Conservation (phyloP, 495 filamentous ascomycete species). For the Apiosordaria backusii region DNA sequence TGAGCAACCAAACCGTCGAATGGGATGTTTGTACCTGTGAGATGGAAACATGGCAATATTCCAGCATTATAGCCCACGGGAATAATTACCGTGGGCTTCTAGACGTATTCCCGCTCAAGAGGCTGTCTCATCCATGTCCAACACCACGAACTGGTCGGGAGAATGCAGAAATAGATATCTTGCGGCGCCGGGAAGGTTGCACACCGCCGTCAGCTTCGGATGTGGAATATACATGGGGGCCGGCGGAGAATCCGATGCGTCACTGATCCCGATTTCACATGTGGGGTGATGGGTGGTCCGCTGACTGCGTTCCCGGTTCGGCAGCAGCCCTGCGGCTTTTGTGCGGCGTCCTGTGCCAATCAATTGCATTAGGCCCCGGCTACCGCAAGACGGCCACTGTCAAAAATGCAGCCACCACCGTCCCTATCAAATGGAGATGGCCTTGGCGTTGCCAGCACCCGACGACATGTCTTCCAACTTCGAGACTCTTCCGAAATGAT, state of each 20-base stretch:
- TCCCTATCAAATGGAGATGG: not conserved
- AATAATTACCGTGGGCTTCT: not conserved
- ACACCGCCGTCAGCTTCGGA: not conserved
- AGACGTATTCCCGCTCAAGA: not conserved
- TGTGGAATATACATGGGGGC: not conserved
- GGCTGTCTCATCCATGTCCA: not conserved
- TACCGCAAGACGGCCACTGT: not conserved
- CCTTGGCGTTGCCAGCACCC: constrained; percentile 3
- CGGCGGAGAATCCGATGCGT: not conserved
- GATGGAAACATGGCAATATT: not conserved
- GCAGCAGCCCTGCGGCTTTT: constrained; percentile 16
- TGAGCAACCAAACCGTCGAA: not conserved
- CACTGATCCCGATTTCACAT: not conserved
- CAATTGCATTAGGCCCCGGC: not conserved
- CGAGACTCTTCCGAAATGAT: not conserved
- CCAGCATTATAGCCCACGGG: not conserved
- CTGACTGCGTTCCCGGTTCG: too few species aligned
- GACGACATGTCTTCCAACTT: constrained; percentile 6
- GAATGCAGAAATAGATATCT: not conserved
- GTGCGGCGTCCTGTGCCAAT: constrained; percentile 8
- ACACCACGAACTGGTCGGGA: not conserved
- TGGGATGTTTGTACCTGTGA: not conserved
- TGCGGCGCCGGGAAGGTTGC: not conserved
- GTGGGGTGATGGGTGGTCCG: too few species aligned
- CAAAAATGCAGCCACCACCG: constrained; percentile 5